Evolutionary conservation across 805 yeast genomes (phyloP).

Genomic region (Jamesozyma rosinii): DNA sequence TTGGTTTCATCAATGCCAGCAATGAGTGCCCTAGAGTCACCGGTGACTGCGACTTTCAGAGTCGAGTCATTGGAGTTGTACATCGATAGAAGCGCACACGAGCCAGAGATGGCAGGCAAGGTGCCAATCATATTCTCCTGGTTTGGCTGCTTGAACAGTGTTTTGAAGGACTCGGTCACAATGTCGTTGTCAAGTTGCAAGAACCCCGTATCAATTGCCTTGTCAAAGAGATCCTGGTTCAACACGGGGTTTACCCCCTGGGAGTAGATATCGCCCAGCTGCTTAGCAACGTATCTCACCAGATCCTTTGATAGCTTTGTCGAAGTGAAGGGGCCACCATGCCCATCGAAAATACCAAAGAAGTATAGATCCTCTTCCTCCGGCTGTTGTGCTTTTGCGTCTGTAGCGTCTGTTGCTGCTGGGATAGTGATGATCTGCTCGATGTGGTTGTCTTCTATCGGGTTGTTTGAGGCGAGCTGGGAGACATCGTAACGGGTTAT

Average conservation of each 20-base stretch:
- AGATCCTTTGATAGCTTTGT: constrained; percentile 74
- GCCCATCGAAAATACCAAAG: constrained; percentile 95
- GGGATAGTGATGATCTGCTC: constrained; percentile 74
- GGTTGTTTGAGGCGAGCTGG: constrained; percentile 84
- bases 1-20: constrained; percentile 52
- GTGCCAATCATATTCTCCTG: constrained; percentile 51
- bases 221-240: constrained; percentile 51
- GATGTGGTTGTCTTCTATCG: constrained; percentile 88
- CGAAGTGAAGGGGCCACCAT: constrained; percentile 91
- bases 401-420: constrained; percentile 34
- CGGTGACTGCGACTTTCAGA: constrained; percentile 87
- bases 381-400: neutral
- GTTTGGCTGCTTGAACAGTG: constrained; percentile 57
- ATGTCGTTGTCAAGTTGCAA: constrained; percentile 77
- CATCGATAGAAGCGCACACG: constrained; percentile 83
- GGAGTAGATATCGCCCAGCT: constrained; percentile 55
- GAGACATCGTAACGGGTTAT: constrained; percentile 80
- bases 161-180: constrained; percentile 63
- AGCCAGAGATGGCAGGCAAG: constrained; percentile 91
- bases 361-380: constrained; percentile 68
- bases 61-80: constrained; percentile 67
- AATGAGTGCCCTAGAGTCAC: constrained; percentile 87
- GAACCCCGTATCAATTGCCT: constrained; percentile 75
- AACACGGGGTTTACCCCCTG: constrained; percentile 31
- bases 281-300: constrained; percentile 66